These are phyloP conservation scores for Leccinum cinnamomeum DNA, from an alignment of 1,284 basidiomycete species.

Conservation along the genomic window DNA sequence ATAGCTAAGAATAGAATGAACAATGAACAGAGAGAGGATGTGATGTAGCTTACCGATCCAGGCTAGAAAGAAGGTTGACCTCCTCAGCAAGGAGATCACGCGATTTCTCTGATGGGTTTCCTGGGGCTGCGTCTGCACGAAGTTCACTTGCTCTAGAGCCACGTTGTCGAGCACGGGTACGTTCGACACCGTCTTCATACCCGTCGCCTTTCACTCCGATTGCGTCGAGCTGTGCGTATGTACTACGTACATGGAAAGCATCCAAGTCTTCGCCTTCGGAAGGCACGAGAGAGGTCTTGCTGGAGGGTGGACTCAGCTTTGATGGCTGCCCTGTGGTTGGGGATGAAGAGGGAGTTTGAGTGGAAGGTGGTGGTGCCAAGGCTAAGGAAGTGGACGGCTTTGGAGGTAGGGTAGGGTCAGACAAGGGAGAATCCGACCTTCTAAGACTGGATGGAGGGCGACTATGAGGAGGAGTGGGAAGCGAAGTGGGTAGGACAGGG, in stretches of 20 bases:
- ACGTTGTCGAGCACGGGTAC: slow-evolving; percentile 83
- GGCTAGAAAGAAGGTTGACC: slow-evolving; percentile 61
- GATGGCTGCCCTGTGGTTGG: slow-evolving; percentile 39
- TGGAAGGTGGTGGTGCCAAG: slow-evolving; percentile 24
- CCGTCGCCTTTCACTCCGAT: slow-evolving; percentile 90
- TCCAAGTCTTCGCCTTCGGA: slow-evolving; percentile 82
- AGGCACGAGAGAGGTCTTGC: slow-evolving; percentile 60
- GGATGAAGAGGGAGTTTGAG: slow-evolving; percentile 36
- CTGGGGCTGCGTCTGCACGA: slow-evolving; percentile 54
- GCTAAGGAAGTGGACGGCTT: slow-evolving; percentile 19
- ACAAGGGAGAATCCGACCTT: slow-evolving; percentile 27
- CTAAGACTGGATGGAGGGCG: slow-evolving; percentile 30
- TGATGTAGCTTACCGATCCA: slow-evolving; percentile 71
- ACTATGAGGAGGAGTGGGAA: slow-evolving; percentile 35
- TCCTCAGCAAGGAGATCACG: slow-evolving; percentile 64
- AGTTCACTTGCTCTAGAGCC: slow-evolving; percentile 58
- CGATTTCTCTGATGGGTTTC: slow-evolving; percentile 56
- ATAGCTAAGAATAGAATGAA: slow-evolving; percentile 54
- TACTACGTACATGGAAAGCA: slow-evolving; percentile 83
- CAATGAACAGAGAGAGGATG: slow-evolving; percentile 17
- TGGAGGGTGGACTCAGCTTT: slow-evolving; percentile 41
- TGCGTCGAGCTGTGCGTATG: slow-evolving; percentile 83
- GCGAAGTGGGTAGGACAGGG: slow-evolving; percentile 21
- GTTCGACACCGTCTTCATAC: slow-evolving; percentile 87
- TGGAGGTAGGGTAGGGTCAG: slow-evolving; percentile 18